Percentiles rank a stretch among this genome's conserved stretches.
Evolutionary conservation across 129 eudicot genomes (phyloP).

Genomic region (Centaurea solstitialis): DNA sequence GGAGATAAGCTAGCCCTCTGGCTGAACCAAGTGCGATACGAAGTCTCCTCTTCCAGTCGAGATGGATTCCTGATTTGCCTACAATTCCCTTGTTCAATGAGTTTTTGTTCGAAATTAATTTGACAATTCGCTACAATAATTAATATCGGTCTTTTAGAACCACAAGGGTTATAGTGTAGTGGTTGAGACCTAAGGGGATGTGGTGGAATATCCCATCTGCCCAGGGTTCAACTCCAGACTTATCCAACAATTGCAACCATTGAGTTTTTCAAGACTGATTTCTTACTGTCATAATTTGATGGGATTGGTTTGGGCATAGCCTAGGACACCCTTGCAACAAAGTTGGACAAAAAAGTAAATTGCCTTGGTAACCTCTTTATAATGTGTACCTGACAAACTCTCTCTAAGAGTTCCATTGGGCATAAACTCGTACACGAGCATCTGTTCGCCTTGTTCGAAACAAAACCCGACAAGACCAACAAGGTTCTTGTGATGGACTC

Average conservation of each 20-base stretch:
- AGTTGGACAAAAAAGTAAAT: neutral
- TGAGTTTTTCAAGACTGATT: too few species aligned
- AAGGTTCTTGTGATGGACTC: conserved; percentile 98
- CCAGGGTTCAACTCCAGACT: too few species aligned
- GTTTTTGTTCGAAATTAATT: neutral
- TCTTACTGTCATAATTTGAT: too few species aligned
- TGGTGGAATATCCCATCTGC: too few species aligned
- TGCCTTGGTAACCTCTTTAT: neutral
- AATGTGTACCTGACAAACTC: conserved; percentile 70
- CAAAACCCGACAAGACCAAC: conserved; percentile 95
- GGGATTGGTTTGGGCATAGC: too few species aligned
- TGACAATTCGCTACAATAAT: neutral
- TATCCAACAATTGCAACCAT: too few species aligned
- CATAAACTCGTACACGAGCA: conserved; percentile 94
- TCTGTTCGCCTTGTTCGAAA: conserved; percentile 89
- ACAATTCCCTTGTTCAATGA: conserved; percentile 13
- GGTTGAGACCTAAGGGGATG: too few species aligned
- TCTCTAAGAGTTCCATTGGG: conserved; percentile 88
- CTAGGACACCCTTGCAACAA: too few species aligned
- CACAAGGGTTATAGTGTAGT: too few species aligned
- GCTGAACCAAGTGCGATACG: conserved; percentile 88
- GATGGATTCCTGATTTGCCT: conserved; percentile 76
- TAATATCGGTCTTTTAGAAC: too few species aligned
- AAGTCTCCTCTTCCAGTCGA: conserved; percentile 90
- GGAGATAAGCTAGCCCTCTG: conserved; percentile 86